Evolutionary conservation across 306 rosid genomes (phyloP).

Genomic region (Oxytropis ochrocephala): DNA sequence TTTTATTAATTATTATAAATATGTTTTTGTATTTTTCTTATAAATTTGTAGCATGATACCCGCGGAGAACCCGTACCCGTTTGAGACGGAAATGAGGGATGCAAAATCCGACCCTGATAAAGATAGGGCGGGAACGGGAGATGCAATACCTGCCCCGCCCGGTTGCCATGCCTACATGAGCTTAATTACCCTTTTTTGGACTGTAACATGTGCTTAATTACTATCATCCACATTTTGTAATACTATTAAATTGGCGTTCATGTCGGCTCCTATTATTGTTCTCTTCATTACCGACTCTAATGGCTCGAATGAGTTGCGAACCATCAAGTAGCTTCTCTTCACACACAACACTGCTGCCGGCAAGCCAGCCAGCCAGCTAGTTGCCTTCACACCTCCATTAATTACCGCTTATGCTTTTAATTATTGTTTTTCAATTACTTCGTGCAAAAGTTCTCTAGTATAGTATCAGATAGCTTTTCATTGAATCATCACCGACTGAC

Average conservation of each 20-base stretch:
- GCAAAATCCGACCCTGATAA: no score
- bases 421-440: background rate
- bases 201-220: no score
- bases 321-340: slow-evolving; percentile 5
- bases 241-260: no score
- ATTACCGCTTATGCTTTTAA: slow-evolving; percentile 1
- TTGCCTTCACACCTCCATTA: slow-evolving; percentile 11
- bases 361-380: background rate
- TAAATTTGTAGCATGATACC: no score
- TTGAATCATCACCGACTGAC: slow-evolving; percentile 30
- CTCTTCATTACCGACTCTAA: slow-evolving; percentile 11
- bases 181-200: no score
- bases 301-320: background rate
- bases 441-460: background rate
- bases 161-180: no score
- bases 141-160: no score
- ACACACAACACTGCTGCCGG: slow-evolving; percentile 9
- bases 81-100: no score
- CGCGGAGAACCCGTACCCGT: no score
- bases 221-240: background rate
- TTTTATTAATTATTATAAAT: no score
- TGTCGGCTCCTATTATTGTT: slow-evolving; percentile 10
- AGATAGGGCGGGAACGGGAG: no score
- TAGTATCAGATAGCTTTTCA: background rate
- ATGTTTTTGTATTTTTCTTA: no score